Percentiles rank a stretch among this genome's conserved stretches.
These are phyloP conservation scores for Macadamia integrifolia DNA, from an alignment of 164 flowering plant genomes.

Conservation along the genomic window DNA sequence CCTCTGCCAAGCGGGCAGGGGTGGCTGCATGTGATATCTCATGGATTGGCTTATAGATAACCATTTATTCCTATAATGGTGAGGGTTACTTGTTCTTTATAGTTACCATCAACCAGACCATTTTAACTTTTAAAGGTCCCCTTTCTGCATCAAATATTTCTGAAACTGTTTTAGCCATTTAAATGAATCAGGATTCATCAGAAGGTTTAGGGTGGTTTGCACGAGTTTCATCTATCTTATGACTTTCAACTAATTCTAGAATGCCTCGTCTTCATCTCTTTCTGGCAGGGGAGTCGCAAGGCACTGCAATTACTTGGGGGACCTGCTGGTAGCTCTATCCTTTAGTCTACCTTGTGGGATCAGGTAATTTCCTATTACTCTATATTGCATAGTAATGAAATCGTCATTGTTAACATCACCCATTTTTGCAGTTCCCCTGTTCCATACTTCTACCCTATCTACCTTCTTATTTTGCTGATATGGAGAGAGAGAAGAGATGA, in stretches of 20 bases:
- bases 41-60: not conserved
- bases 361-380: constrained; percentile 39
- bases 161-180: not conserved
- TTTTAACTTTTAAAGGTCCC: not conserved
- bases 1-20: too few species aligned
- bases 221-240: not conserved
- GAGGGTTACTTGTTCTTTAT: not conserved
- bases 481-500: constrained; percentile 99
- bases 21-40: not conserved
- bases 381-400: not conserved
- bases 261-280: not conserved
- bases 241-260: not conserved
- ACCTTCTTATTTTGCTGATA: constrained; percentile 78
- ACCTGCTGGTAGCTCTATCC: constrained; percentile 79
- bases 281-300: constrained; percentile 83
- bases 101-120: too few species aligned
- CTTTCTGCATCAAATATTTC: not conserved
- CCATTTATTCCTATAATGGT: not conserved
- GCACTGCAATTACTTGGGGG: constrained; percentile 95
- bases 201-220: not conserved
- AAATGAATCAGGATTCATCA: not conserved
- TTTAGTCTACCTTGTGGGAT: constrained; percentile 92
- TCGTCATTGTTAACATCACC: not conserved
- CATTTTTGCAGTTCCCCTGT: constrained; percentile 69
- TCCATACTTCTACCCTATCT: constrained; percentile 87